Evolutionary conservation across 345 rosid genomes (phyloP), one percentile per base, ranked within the genome.

Genomic region (Cardamine resedifolia): DNA sequence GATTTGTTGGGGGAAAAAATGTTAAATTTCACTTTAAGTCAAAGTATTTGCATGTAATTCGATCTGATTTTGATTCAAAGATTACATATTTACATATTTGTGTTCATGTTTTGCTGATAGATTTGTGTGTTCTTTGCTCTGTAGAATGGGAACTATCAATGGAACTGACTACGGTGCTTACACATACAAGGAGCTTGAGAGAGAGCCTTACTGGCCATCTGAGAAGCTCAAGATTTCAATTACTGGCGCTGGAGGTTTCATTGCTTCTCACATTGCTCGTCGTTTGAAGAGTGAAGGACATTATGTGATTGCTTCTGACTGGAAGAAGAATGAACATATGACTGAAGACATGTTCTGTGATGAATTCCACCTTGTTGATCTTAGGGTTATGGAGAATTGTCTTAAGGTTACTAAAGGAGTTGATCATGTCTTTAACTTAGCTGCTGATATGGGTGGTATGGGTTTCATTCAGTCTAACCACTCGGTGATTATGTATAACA

Each of bases 291-390:
- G 81, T 8, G 99, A 95, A 80, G 99, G 99, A 0, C 99, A 92
- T 78, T 95, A 87, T 80, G 85, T 95, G 43, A 90, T 91, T 58
- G 99, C 99, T 66, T 91, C 99, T 6, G 99, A 95, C 76, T 95
- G 99, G 99, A 95, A 95, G 88, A 95, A 92, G 94, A 95, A 95
- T 19, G 99, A 95, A 73, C 99, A 95, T 87, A 95, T 92, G 99
- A 81, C 92, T 0, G 98, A 92, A 75, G 97, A 90, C 67, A 95
- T 95, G 99, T 95, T 95, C 83, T 95, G 99, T 68, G 72, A 92
- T 62, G 98, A 95, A 69, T 91, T 91, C 82, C 96, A 95, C 67
- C 99, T 95, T 16, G 98, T 80, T 18, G 99, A 95, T 73, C 93
- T 95, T 2, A 83, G 98, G 80, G 99, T 95, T 73, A 91, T 95